Base-by-base conservation (phyloP, 352 stramenopile genomes). In the Globisporangium echinulatum region DNA sequence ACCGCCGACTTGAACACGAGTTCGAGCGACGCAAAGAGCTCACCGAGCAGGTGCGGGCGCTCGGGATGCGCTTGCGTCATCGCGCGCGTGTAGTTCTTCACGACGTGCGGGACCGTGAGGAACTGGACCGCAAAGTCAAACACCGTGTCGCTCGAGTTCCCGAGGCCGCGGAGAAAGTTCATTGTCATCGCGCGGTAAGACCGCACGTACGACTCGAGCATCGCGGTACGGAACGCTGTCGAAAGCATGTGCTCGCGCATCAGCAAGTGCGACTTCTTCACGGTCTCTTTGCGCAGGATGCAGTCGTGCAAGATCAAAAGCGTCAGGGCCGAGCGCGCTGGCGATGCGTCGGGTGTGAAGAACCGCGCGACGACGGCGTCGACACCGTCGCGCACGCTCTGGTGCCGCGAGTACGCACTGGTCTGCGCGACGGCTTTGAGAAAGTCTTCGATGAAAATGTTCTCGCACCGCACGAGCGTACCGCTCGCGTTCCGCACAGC, bases 71-170 rank as follows among this genome's bases (percentile, higher is more conserved):
- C 56, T 9, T 65, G 51, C 3, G 68, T 67, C 75, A 88, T 82
- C n/a, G 61, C 68, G 25, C 74, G 74, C 2, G 81, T 89, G 62
- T 95, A 94, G 5, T 82, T 75, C 65, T 87, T 79, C 15, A 92
- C 79, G 37, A 95, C 70, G 56, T 88, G 80, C 14, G 86, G 85
- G 0, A 93, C 84, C 0, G 86, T 95, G 36, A 95, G 65, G 39
- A 95, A 90, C 58, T 95, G 86, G 33, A 91, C 85, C 6, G 84
- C 86, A 60, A 95, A 95, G 63, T 95, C 86, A 59, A 95, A 94
- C 62, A 95, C 91, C 1, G 80, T 90, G 56, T 95, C 86, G 57
- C 73, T 89, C 13, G 82, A 87, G 38, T 91, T 92, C 5, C 82
- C 86, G 6, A 95, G 69, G 4, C 86, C 86, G 43, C 84, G 82